phyloP scores from a whole-genome alignment of 2,329 filamentous ascomycete genomes.

The Penicillium vulpinum region DNA sequence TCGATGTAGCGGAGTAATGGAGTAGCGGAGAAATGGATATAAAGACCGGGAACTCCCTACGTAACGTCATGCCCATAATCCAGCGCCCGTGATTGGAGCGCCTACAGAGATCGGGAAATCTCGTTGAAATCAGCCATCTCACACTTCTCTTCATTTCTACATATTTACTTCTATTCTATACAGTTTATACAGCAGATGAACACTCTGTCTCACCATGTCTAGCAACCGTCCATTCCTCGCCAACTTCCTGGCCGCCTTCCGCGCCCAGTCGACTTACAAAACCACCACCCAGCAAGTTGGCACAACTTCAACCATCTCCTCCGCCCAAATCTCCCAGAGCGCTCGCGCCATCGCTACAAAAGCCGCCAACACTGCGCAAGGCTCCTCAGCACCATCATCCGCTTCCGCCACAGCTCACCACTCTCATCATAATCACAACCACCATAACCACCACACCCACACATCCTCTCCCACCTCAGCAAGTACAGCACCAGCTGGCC shows the following conservation, averaged over 20 bases:
- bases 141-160: conserved; percentile 2
- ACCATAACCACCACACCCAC: conserved; percentile 2
- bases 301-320: conserved; percentile 36
- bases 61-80: conserved; percentile 25
- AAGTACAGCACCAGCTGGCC: conserved; percentile 5
- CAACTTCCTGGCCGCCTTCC: conserved; percentile 67
- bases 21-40: not conserved
- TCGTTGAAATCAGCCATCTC: conserved; percentile 18
- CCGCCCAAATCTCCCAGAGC: conserved; percentile 43
- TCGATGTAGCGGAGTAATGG: not conserved
- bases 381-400: conserved; percentile 4
- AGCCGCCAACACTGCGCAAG: conserved; percentile 26
- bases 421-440: conserved; percentile 38
- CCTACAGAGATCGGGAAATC: conserved; percentile 2
- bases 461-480: conserved; percentile 19
- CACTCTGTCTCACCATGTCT: conserved; percentile 50
- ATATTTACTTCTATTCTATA: not conserved
- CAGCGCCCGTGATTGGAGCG: conserved; percentile 19
- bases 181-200: not conserved
- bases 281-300: conserved; percentile 47
- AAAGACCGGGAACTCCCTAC: conserved; percentile 19
- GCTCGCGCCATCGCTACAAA: conserved; percentile 53
- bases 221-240: conserved; percentile 67
- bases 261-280: conserved; percentile 63
- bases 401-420: conserved; percentile 14